Evolutionary conservation across 345 rosid genomes (phyloP), one percentile per base, ranked within the genome.

Genomic region (Salix brachista): DNA sequence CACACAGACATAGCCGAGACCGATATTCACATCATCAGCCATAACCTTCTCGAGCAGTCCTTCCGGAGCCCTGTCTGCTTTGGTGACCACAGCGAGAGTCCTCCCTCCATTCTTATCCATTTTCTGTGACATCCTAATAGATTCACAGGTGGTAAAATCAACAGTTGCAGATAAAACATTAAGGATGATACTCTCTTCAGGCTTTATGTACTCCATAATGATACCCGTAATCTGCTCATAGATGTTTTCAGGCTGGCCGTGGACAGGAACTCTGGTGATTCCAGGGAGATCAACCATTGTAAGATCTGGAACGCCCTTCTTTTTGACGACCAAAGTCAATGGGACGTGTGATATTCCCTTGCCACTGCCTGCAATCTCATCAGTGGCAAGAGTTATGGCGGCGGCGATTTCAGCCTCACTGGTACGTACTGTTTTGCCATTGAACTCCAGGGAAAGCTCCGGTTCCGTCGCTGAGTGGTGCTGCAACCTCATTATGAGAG

Each of bases 241-340:
- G 1, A 85, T 86, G 12, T 85, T 48, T 1, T 83, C 85, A 4
- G 92, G 87, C 78, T 89, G 92, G 13, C 88, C 90, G 1, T 80
- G 84, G 44, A 86, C 87, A 0, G 88, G 87, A 21, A 87, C 87
- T 21, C 89, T 66, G 0, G 88, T 89, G 68, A 89, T 89, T 5
- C 89, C 89, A 0, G 93, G 93, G 18, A 89, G 87, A 83, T 87
- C 91, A 9, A 89, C 85, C 89, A 88, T 86, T 0, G 89, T 85
- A 0, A 90, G 69, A 70, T 88, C 88, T 5, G 88, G 89, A 32
- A 88, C 88, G 19, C 80, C 90, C 0, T 25, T 30, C 62, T 85
- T 88, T 65, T 81, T 85, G 25, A 88, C 87, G 1, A 83, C 83
- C 19, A 85, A 75, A 0, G 91, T 87, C 50, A 87, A 25, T 3